phyloP scores from a whole-genome alignment of 1,139 yeast species.

The Starmera stellimalicola region DNA sequence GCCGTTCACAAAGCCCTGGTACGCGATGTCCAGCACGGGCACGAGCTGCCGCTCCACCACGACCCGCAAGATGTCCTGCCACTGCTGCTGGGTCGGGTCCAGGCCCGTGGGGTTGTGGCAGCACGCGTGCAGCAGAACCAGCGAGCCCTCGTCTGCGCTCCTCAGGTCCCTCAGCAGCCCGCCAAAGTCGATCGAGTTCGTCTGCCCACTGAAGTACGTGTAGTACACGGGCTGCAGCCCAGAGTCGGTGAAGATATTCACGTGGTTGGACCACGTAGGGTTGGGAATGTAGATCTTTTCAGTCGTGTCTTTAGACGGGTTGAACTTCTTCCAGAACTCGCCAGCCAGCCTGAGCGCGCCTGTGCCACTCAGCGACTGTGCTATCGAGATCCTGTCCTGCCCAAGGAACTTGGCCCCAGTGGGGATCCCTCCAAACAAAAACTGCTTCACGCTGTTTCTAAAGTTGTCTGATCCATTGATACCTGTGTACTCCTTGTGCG shows the following conservation, averaged over 20 bases:
- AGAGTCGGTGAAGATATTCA: conserved; percentile 56
- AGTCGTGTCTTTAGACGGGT: conserved; percentile 20
- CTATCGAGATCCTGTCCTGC: conserved; percentile 46
- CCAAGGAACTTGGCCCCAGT: conserved; percentile 25
- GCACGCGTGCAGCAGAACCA: conserved; percentile 82
- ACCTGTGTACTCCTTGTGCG: conserved; percentile 67
- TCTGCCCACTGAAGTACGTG: conserved; percentile 54
- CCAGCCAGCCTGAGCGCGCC: conserved; percentile 91
- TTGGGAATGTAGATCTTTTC: conserved; percentile 53
- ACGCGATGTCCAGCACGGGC: conserved; percentile 85
- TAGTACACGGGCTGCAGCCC: conserved; percentile 54
- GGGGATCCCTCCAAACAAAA: conserved; percentile 54
- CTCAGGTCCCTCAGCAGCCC: conserved; percentile 33
- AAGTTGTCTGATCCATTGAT: conserved; percentile 71
- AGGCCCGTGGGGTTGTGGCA: conserved; percentile 97
- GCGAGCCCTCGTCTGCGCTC: conserved; percentile 40
- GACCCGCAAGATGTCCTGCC: conserved; percentile 62
- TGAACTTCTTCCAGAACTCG: conserved; percentile 45
- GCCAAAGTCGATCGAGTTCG: conserved; percentile 38
- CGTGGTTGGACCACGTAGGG: conserved; percentile 96
- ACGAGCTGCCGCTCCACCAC: conserved; percentile 46
- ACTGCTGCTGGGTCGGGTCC: conserved; percentile 74
- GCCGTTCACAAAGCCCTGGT: conserved; percentile 64
- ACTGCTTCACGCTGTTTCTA: conserved; percentile 56
- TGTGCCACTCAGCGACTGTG: conserved; percentile 89